phyloP scores from a whole-genome alignment of 1,284 basidiomycete species.

The Fomitopsis schrenkii region DNA sequence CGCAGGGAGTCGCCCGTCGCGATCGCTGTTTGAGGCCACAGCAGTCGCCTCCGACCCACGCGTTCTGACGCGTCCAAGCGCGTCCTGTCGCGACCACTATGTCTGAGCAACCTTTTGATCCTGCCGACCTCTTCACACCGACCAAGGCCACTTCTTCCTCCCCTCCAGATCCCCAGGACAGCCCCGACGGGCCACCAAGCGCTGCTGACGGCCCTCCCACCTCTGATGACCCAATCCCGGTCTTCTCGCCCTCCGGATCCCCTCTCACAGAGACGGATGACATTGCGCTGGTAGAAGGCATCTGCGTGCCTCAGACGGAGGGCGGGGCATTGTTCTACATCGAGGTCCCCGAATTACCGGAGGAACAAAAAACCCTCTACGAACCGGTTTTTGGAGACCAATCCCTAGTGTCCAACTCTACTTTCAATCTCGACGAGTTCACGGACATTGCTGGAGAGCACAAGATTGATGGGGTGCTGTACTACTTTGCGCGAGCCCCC shows the following conservation, averaged over 20 bases:
- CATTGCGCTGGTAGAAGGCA: background rate
- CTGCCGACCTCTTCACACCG: background rate
- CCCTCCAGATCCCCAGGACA: background rate
- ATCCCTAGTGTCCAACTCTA: constrained; percentile 14
- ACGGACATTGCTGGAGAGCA: constrained; percentile 56
- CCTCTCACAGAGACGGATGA: background rate
- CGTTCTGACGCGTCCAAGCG: background rate
- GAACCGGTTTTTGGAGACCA: constrained; percentile 14
- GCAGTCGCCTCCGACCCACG: background rate
- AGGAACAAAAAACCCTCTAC: constrained; percentile 15
- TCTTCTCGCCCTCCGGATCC: background rate
- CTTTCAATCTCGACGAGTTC: constrained; percentile 16
- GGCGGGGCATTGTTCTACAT: constrained; percentile 12
- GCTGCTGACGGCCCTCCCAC: background rate
- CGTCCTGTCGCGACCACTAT: background rate
- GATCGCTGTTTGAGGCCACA: background rate
- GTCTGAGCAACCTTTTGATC: background rate
- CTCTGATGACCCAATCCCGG: background rate
- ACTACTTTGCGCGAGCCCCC: constrained; percentile 56
- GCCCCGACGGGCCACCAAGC: background rate
- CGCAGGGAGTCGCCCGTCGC: background rate
- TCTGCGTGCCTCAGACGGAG: background rate
- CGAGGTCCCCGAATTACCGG: constrained; percentile 13
- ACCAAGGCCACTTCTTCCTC: background rate
- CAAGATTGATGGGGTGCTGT: constrained; percentile 32